Percentiles rank a stretch among this genome's conserved stretches.
phyloP scores from a whole-genome alignment of 805 yeast genomes.

The Candida vartiovaarae region DNA sequence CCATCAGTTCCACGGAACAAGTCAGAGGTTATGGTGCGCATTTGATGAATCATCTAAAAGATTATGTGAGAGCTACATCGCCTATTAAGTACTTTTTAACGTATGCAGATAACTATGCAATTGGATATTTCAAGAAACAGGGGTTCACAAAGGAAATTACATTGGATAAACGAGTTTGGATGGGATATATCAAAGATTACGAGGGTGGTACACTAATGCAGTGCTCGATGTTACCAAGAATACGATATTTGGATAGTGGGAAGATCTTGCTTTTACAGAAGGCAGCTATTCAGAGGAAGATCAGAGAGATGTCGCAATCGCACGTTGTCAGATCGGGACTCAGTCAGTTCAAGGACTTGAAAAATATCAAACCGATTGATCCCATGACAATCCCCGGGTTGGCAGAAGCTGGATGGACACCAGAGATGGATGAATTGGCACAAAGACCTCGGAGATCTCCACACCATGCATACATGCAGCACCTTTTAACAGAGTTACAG shows the following conservation, averaged over 20 bases:
- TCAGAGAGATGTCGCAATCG: conserved; percentile 69
- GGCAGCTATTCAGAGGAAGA: conserved; percentile 84
- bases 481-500: conserved; percentile 78
- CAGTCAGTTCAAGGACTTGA: conserved; percentile 50
- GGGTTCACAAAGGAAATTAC: conserved; percentile 96
- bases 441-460: conserved; percentile 93
- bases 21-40: conserved; percentile 99
- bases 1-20: conserved; percentile 95
- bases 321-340: conserved; percentile 81
- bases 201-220: conserved; percentile 99
- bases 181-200: conserved; percentile 98
- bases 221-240: conserved; percentile 85
- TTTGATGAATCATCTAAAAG: conserved; percentile 94
- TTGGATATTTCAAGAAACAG: conserved; percentile 96
- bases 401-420: conserved; percentile 94
- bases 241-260: conserved; percentile 82
- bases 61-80: conserved; percentile 84
- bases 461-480: conserved; percentile 90
- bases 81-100: conserved; percentile 83
- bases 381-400: conserved; percentile 87
- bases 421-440: conserved; percentile 95
- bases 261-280: conserved; percentile 82
- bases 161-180: conserved; percentile 81
- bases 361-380: conserved; percentile 49
- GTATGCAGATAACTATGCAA: conserved; percentile 98